Evolutionary conservation across 495 filamentous ascomycete species (phyloP), one percentile per base, ranked within the genome.

Genomic region (Aspergillus egyptiacus): DNA sequence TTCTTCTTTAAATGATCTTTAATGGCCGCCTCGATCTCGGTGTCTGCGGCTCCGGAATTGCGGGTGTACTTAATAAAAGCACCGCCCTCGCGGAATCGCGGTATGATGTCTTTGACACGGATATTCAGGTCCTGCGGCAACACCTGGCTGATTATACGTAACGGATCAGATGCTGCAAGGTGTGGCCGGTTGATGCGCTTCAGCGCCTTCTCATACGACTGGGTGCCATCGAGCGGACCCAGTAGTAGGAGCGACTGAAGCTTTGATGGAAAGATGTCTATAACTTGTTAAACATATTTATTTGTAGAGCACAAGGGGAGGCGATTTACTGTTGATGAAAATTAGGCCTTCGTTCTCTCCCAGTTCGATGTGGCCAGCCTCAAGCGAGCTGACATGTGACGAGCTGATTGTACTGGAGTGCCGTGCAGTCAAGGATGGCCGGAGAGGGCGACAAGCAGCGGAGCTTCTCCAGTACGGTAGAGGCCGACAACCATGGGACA

Each of bases 41-140:
- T 62, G 19, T 69, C 58, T 1, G 70, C 65, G 13, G 80, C 67
- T 2, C 69, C 72, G 8, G 67, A 56, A 14, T 77, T 71, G 55
- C 87, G 75, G 6, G 74, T 73, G 65, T 94, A 93, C 62, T 95
- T 96, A 57, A 96, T 81, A 65, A 93, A 97, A 6, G 89, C 88
- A 7, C 94, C 93, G 18, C 91, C 94, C 62, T 98, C 93, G 56
- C 91, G 90, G 23, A 91, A 70, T 15, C 89, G 78, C 2, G 90
- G 87, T 35, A 95, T 57, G 28, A 95, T 81, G 51, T 94, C 80
- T 32, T 80, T 86, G 52, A 96, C 78, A 32, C 83, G 75, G 20
- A 93, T 67, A n/a, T 80, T 69, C 10, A 83, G 54, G 0, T 61
- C 58, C 4, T 65, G 51, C 0, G 86, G 83, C 7, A 91, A 69